Base-by-base conservation (phyloP, 768 basidiomycete species). In the Russula ochroleuca region DNA sequence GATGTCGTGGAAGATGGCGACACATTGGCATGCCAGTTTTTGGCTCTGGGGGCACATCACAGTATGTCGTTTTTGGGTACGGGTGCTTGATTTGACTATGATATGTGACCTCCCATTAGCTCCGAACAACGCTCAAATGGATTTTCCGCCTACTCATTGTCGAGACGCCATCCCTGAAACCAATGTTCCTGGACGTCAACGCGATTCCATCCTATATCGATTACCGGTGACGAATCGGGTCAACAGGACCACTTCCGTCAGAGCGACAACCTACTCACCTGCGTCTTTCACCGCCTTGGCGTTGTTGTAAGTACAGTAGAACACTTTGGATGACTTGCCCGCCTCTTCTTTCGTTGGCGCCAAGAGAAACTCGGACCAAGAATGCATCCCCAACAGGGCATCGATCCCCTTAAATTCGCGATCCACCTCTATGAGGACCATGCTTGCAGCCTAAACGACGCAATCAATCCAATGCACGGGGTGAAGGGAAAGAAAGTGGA, bases 201-300 rank as follows among this genome's bases (percentile, higher is more conserved):
- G 19, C 78, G 75, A 67, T 79, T 81, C 80, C 80, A 81, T 5
- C 80, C 80, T 81, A 53, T 81, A 53, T 19, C 25, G 25, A n/a
- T 13, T 13, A 15, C 11, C 23, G 28, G 6, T 2, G 19, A n/a
- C 5, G 17, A 49, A 43, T n/a, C n/a, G 17, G 35, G 40, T 38
- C 37, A n/a, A 25, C 10, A 38, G 14, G 33, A 11, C 17, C 23
- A 28, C 35, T 4, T 14, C 9, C 33, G 1, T 33, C 33, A 21
- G n/a, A 4, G 15, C 43, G n/a, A 23, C 33, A 13, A 11, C 41
- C n/a, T 21, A 38, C 78, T 47, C 49, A 81, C 80, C 81, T 35
- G 73, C 68, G 66, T 79, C 79, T 71, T 81, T 75, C 5, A 82
- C 78, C 21, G 71, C 68, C 23, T 79, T 71, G 5, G 73, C 75